Percentiles rank a stretch among this genome's conserved stretches.
These are phyloP conservation scores for Colletotrichum musae DNA, from an alignment of 2,329 filamentous ascomycete species.

Conservation along the genomic window DNA sequence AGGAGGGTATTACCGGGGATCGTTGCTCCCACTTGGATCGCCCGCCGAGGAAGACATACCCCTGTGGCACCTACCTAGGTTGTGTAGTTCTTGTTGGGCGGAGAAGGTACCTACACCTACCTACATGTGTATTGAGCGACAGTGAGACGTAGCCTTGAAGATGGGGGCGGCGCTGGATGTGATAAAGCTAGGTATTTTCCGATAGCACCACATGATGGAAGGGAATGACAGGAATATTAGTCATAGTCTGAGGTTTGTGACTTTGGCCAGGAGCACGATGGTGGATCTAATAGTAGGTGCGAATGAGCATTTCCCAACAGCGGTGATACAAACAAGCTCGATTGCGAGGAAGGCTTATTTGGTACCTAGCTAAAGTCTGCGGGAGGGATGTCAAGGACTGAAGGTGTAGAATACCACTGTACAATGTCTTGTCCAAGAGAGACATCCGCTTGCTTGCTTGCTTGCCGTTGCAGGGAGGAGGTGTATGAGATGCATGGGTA, in stretches of 20 bases:
- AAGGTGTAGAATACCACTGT: no score
- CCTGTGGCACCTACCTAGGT: conserved; percentile 25
- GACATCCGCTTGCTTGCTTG: conserved; percentile 18
- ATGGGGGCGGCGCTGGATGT: not conserved
- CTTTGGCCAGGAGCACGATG: conserved; percentile 8
- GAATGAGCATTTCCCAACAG: not conserved
- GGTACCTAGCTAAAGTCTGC: not conserved
- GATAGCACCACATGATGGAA: conserved; percentile 16
- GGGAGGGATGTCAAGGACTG: no score
- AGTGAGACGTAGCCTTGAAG: no score
- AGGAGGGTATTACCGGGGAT: conserved; percentile 35
- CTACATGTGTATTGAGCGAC: no score
- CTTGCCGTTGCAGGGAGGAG: not conserved
- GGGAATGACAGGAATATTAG: conserved; percentile 38
- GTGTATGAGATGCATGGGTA: conserved; percentile 6
- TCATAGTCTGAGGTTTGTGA: not conserved
- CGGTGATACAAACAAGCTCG: conserved; percentile 22
- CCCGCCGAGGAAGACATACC: conserved; percentile 24
- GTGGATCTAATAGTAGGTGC: conserved; percentile 24
- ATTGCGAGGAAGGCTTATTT: conserved; percentile 5
- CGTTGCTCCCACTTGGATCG: conserved; percentile 33
- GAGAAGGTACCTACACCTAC: no score
- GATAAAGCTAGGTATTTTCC: conserved; percentile 8
- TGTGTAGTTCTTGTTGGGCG: not conserved
- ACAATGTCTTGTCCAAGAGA: not conserved